Conservation (phyloP, 2,329 filamentous ascomycete species). For the Fusarium dlaminii region DNA sequence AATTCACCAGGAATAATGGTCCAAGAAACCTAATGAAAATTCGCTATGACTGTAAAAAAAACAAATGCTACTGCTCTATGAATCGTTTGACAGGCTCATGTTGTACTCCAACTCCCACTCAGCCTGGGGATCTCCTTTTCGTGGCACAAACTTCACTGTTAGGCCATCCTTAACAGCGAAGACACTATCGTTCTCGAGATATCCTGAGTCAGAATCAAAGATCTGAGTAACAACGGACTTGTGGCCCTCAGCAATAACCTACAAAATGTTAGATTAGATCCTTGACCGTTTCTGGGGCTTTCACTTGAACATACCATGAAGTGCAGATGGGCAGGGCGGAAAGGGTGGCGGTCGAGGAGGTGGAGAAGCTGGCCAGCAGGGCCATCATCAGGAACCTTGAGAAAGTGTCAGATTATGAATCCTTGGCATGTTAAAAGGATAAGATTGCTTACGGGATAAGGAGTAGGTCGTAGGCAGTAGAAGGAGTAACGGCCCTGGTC, state of each 20-base stretch:
- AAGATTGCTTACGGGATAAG: conserved; percentile 55
- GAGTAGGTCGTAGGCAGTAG: conserved; percentile 69
- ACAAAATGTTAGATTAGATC: not conserved
- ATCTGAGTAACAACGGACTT: conserved; percentile 78
- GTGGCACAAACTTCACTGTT: conserved; percentile 34
- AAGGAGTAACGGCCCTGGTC: conserved; percentile 70
- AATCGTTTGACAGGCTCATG: conserved; percentile 13
- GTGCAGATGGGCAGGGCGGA: conserved; percentile 69
- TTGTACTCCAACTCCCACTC: conserved; percentile 34
- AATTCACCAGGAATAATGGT: not conserved
- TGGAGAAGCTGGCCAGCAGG: conserved; percentile 62
- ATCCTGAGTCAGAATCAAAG: conserved; percentile 49
- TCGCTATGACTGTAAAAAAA: not conserved
- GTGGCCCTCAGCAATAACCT: conserved; percentile 64
- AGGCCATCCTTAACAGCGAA: conserved; percentile 38
- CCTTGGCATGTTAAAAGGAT: not conserved
- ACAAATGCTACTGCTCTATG: not conserved
- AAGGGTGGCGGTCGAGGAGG: conserved; percentile 65
- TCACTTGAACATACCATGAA: conserved; percentile 55
- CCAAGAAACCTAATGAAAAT: not conserved
- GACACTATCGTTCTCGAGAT: conserved; percentile 36
- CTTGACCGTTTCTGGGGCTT: accelerated
- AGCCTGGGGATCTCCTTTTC: conserved; percentile 33
- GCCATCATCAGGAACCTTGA: conserved; percentile 56
- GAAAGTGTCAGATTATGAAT: not conserved